A percentile compares a stretch with the other conserved stretches of the same genome.
These are phyloP conservation scores for Leptomonas seymouri DNA, from an alignment of 208 protist genomes.

Conservation along the genomic window DNA sequence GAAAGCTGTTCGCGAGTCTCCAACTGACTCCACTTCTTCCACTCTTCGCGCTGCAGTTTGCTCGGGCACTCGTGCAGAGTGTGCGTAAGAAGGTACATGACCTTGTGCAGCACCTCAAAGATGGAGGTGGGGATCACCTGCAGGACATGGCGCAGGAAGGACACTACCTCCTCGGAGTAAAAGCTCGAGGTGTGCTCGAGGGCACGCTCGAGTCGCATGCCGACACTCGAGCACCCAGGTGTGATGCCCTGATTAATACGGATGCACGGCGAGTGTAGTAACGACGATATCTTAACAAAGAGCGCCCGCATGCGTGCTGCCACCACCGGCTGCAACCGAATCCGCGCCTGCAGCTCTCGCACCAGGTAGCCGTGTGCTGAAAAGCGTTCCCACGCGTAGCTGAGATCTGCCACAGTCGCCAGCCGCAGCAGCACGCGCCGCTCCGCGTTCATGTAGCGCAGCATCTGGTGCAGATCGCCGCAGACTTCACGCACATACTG, in stretches of 20 bases:
- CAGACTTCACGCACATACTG: slow-evolving; percentile 94
- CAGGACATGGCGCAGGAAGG: slow-evolving; percentile 94
- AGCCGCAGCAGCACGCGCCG: slow-evolving; percentile 90
- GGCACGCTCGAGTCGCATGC: slow-evolving; percentile 66
- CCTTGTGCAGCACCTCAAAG: slow-evolving; percentile 94
- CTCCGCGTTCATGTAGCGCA: slow-evolving; percentile 95
- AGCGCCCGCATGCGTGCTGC: slow-evolving; percentile 95
- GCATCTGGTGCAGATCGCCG: slow-evolving; percentile 91
- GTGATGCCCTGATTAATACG: slow-evolving; percentile 86
- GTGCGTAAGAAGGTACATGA: slow-evolving; percentile 94
- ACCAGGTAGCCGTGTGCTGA: slow-evolving; percentile 85
- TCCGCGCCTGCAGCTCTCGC: slow-evolving; percentile 93
- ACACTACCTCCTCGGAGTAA: slow-evolving; percentile 93
- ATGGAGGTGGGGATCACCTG: slow-evolving; percentile 96
- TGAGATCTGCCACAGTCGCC: slow-evolving; percentile 93
- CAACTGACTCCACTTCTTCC: slow-evolving; percentile 92
- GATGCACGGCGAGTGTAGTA: slow-evolving; percentile 95
- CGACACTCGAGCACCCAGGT: slow-evolving; percentile 23
- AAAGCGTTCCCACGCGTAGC: slow-evolving; percentile 97
- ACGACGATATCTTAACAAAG: slow-evolving; percentile 97
- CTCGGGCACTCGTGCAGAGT: slow-evolving; percentile 78
- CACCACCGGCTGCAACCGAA: slow-evolving; percentile 90
- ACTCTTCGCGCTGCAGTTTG: slow-evolving; percentile 58
- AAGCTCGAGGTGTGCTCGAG: slow-evolving; percentile 93
- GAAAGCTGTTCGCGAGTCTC: slow-evolving; percentile 89